Evolutionary conservation across 2,329 filamentous ascomycete genomes (phyloP), one percentile per base, ranked within the genome.

Genomic region (Ophiocordyceps robertsii): DNA sequence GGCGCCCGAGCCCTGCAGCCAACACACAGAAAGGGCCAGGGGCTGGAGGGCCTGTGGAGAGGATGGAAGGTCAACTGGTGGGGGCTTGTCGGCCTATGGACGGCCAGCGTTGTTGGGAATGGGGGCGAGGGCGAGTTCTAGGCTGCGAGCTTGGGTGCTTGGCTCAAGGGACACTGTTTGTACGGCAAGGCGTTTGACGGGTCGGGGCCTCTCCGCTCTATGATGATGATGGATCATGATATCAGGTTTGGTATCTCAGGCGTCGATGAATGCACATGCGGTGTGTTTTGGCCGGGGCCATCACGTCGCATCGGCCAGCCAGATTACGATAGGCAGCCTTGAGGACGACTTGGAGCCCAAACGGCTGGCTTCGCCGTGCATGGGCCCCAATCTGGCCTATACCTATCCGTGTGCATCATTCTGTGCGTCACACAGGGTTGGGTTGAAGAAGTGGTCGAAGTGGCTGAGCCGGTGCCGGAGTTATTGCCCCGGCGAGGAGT

Each of bases 31-130:
- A 76, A 73, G 52, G 82, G 82, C 0, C 82, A 86, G 56, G 82
- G 82, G 4, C 56, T 80, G 9, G 68, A 77, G 36, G 82, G 82
- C 0, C 65, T 86, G 12, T 84, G 80, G 72, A 66, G 82, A 29
- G 82, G 82, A 1, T 87, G 82, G 81, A 79, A 83, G 57, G 80
- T 86, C 32, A 84, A 79, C 45, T 84, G 83, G 67, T 86, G 82
- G 81, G 82, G 82, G 0, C 59, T 87, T 7, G 76, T 85, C 11
- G 82, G 82, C 9, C 69, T 87, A 10, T 87, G 82, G 82, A 76
- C 77, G 8, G 80, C 80, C 21, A 74, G 76, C 31, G 70, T 82
- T 21, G 61, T 84, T 38, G 75, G 76, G 10, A 71, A 68, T 36
- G 75, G 73, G 21, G 76, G 76, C 29, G 75, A 78, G 46, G 76